phyloP scores from a whole-genome alignment of 345 rosid species.

The Orychophragmus violaceus region DNA sequence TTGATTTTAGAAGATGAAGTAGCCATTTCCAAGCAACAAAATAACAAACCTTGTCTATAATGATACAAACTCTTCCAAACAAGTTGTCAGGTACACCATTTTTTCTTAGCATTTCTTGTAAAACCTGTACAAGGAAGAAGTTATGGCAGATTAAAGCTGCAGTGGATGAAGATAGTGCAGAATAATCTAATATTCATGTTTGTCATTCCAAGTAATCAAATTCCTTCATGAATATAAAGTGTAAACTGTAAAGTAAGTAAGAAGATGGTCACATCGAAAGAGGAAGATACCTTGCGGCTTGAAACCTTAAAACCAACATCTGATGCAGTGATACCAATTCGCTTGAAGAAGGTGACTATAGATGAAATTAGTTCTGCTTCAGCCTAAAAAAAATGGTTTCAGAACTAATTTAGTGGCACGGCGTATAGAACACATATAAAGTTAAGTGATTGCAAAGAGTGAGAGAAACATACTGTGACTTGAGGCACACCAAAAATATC shows the following conservation, averaged over 20 bases:
- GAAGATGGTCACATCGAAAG: background rate
- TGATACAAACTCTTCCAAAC: slow-evolving; percentile 79
- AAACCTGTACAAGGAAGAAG: slow-evolving; percentile 44
- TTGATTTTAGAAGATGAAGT: too few relatives aligned
- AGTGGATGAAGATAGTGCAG: background rate
- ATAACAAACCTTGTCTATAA: slow-evolving; percentile 82
- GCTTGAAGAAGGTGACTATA: slow-evolving; percentile 70
- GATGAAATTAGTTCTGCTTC: slow-evolving; percentile 95
- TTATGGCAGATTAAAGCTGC: too few relatives aligned
- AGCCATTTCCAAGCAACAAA: too few relatives aligned
- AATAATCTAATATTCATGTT: background rate
- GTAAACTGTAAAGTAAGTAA: too few relatives aligned
- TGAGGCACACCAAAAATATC: slow-evolving; percentile 92
- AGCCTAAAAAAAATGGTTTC: slow-evolving; percentile 48
- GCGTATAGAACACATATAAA: too few relatives aligned
- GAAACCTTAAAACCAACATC: slow-evolving; percentile 93
- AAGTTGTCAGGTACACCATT: slow-evolving; percentile 61
- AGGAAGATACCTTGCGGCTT: slow-evolving; percentile 71
- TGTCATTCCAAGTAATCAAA: background rate
- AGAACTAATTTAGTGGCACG: too few relatives aligned
- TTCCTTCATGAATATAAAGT: background rate
- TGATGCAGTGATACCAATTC: slow-evolving; percentile 69
- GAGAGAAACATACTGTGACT: slow-evolving; percentile 55
- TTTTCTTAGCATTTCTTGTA: slow-evolving; percentile 72
- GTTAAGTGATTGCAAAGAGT: too few relatives aligned